Conservation (phyloP, 495 filamentous ascomycete species). For the Trichoderma reesei region DNA sequence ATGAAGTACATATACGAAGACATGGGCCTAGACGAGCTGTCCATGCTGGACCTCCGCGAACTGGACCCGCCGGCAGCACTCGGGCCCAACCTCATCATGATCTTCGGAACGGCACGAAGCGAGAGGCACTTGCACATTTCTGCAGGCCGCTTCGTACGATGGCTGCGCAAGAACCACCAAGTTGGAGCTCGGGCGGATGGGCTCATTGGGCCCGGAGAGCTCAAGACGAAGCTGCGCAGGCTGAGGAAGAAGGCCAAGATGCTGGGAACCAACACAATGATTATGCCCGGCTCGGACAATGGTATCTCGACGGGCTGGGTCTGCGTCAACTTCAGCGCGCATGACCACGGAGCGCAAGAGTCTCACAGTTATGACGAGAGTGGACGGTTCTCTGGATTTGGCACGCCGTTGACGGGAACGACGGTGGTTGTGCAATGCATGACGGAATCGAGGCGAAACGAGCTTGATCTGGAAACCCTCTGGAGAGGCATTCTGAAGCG, state of each 20-base stretch:
- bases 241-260: constrained; percentile 71
- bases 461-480: constrained; percentile 72
- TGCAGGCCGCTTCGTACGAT: constrained; percentile 78
- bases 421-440: constrained; percentile 80
- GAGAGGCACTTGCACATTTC: constrained; percentile 91
- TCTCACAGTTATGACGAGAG: constrained; percentile 28
- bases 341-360: constrained; percentile 43
- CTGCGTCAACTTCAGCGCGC: constrained; percentile 73
- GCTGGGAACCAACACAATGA: constrained; percentile 44
- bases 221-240: constrained; percentile 76
- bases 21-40: constrained; percentile 70
- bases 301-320: constrained; percentile 90
- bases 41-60: constrained; percentile 67
- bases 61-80: constrained; percentile 80
- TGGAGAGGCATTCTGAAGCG: constrained; percentile 45
- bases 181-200: constrained; percentile 75
- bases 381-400: constrained; percentile 64
- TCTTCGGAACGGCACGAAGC: constrained; percentile 85
- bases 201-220: constrained; percentile 76
- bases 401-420: constrained; percentile 45
- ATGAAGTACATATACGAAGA: constrained; percentile 72
- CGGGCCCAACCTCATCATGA: constrained; percentile 81
- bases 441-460: constrained; percentile 72
- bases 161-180: constrained; percentile 63
- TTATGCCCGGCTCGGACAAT: constrained; percentile 50